These are phyloP conservation scores for Lachnellula cervina DNA, from an alignment of 2,329 filamentous ascomycete genomes.

Conservation along the genomic window DNA sequence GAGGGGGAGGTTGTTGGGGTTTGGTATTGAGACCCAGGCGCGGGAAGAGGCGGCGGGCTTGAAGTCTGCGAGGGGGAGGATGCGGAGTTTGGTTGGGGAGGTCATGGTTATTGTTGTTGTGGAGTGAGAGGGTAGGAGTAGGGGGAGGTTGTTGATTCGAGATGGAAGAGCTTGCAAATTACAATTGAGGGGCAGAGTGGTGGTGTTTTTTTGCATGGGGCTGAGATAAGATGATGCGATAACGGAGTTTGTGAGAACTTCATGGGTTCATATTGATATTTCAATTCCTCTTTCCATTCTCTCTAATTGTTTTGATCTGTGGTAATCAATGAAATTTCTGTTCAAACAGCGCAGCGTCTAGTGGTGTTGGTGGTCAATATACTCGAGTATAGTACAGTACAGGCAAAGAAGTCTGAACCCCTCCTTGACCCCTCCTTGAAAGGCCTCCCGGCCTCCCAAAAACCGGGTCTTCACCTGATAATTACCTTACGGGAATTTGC, in stretches of 20 bases:
- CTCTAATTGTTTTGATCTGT: too few species aligned
- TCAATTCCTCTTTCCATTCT: not conserved
- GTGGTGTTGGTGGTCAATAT: too few species aligned
- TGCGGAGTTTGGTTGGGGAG: not conserved
- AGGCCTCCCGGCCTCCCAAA: too few species aligned
- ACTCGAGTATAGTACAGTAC: too few species aligned
- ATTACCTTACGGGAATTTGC: too few species aligned
- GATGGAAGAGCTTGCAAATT: too few species aligned
- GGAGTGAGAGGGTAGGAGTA: not conserved
- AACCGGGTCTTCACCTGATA: too few species aligned
- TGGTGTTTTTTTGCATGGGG: not conserved
- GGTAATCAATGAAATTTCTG: too few species aligned
- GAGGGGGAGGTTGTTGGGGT: conserved; percentile 74
- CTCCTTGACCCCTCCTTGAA: too few species aligned
- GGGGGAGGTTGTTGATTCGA: not conserved
- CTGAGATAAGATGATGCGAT: not conserved
- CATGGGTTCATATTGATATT: not conserved
- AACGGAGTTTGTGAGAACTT: not conserved
- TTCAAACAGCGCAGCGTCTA: too few species aligned
- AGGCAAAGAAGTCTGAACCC: too few species aligned
- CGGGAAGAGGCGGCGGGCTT: conserved; percentile 58
- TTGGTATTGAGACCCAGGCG: conserved; percentile 80
- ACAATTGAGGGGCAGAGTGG: too few species aligned
- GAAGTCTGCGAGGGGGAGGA: conserved; percentile 27
- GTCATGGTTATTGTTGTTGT: not conserved